A percentile compares a stretch with the other conserved stretches of the same genome.
Conservation (phyloP, 1,284 basidiomycete genomes). For the Tylopilus sp. region DNA sequence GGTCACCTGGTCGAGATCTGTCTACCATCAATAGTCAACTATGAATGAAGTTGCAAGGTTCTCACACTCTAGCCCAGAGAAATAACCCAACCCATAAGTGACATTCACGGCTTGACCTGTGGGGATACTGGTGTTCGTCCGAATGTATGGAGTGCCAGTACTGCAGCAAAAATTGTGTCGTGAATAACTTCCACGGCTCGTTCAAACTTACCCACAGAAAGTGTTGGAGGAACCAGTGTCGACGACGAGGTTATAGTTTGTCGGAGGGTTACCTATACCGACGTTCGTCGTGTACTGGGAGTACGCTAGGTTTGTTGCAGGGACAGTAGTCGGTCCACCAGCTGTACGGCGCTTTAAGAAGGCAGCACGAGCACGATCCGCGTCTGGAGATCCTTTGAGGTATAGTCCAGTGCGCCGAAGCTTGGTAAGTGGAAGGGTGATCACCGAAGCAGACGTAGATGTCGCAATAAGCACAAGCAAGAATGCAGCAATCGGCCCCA, state of each 20-base stretch:
- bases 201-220: slow-evolving; percentile 29
- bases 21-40: neutral
- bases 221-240: slow-evolving; percentile 37
- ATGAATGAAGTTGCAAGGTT: neutral
- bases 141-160: slow-evolving; percentile 14
- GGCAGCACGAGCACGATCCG: slow-evolving; percentile 23
- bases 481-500: slow-evolving; percentile 16
- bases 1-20: slow-evolving; percentile 22
- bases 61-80: slow-evolving; percentile 28
- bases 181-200: neutral
- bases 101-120: slow-evolving; percentile 26
- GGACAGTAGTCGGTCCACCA: slow-evolving; percentile 11
- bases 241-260: slow-evolving; percentile 23
- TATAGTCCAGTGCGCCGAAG: slow-evolving; percentile 11
- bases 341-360: slow-evolving; percentile 6
- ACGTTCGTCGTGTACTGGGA: slow-evolving; percentile 20
- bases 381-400: slow-evolving; percentile 19
- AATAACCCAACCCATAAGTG: slow-evolving; percentile 22
- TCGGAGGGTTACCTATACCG: slow-evolving; percentile 25
- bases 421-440: slow-evolving; percentile 16
- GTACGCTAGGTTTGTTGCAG: slow-evolving; percentile 20
- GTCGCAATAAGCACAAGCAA: slow-evolving; percentile 12
- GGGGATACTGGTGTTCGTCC: slow-evolving; percentile 22
- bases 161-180: slow-evolving; percentile 8
- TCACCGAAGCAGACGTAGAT: slow-evolving; percentile 11